Evolutionary conservation across 1,139 yeast genomes (phyloP).

Genomic region (Yamadazyma epiphylla): DNA sequence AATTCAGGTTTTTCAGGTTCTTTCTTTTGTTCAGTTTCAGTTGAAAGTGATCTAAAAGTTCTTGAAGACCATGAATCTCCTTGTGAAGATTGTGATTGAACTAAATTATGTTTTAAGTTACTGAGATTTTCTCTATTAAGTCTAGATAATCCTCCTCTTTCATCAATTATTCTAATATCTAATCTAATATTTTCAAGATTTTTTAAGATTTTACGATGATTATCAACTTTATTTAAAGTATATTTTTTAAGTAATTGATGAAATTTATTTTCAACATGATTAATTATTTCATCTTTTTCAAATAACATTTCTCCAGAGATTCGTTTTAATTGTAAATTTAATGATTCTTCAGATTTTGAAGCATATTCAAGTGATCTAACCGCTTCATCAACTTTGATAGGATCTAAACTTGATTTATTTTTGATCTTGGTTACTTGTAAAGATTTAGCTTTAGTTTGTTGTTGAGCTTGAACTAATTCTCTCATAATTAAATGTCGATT

Average conservation of each 20-base stretch:
- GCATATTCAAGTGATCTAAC: constrained; percentile 76
- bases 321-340: constrained; percentile 71
- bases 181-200: constrained; percentile 71
- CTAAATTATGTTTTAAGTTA: constrained; percentile 39
- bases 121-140: constrained; percentile 70
- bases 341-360: constrained; percentile 69
- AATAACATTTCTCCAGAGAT: constrained; percentile 82
- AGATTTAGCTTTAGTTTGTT: constrained; percentile 66
- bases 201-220: constrained; percentile 76
- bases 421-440: constrained; percentile 72
- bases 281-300: constrained; percentile 59
- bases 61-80: constrained; percentile 68
- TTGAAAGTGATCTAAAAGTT: constrained; percentile 53
- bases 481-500: constrained; percentile 91
- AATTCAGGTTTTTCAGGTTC: constrained; percentile 13
- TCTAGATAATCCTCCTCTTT: constrained; percentile 77
- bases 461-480: constrained; percentile 78
- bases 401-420: constrained; percentile 73
- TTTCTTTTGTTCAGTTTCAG: constrained; percentile 25
- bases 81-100: constrained; percentile 45
- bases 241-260: constrained; percentile 53
- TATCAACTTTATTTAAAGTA: constrained; percentile 73
- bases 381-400: constrained; percentile 89
- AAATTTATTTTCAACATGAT: constrained; percentile 55
- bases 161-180: constrained; percentile 75